Evolutionary conservation across 1,284 basidiomycete genomes (phyloP), one percentile per base, ranked within the genome.

Genomic region (Ganoderma resinaceum): DNA sequence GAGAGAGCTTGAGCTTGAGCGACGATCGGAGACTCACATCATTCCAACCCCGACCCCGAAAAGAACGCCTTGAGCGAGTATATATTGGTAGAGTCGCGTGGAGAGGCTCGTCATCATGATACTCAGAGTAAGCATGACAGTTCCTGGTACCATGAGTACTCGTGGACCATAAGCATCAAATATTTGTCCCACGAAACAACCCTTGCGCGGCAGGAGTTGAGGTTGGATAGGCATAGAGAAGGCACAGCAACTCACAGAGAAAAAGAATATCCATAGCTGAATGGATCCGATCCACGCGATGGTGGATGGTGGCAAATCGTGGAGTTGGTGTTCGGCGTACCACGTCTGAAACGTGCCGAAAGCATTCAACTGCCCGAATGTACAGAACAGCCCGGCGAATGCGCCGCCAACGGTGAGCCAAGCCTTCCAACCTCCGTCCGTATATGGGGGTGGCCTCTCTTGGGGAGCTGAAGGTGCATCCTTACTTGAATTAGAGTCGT

Each of bases 61-160:
- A 0, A 72, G 31, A 5, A 91, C 61, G 6, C 89, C 90, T 73
- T 91, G 90, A 0, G 83, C 80, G 20, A 91, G 79, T 38, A 91
- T 77, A 72, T 86, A 89, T 64, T 91, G 85, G 74, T 87, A 89
- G 74, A 87, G 89, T 66, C 82, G 76, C 2, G 79, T 83, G n/a
- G 82, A 85, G 35, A 91, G 67, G 73, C 71, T 72, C 4, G 67
- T 72, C 69, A 78, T 76, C 73, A 78, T 77, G 18, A 75, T 69
- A 52, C 73, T 70, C 59, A 76, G 71, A 7, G 71, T 70, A 6
- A 75, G 71, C n/a, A 76, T 57, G 23, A 76, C 12, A 12, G 72
- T 73, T 20, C 76, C 76, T 8, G 72, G 69, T 18, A 70, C 38
- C 62, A 76, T 68, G 43, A 76, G 66, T 0, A 74, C 68, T 38